Evolutionary conservation across 495 filamentous ascomycete species (phyloP).

Genomic region (Aspergillus ostianus): DNA sequence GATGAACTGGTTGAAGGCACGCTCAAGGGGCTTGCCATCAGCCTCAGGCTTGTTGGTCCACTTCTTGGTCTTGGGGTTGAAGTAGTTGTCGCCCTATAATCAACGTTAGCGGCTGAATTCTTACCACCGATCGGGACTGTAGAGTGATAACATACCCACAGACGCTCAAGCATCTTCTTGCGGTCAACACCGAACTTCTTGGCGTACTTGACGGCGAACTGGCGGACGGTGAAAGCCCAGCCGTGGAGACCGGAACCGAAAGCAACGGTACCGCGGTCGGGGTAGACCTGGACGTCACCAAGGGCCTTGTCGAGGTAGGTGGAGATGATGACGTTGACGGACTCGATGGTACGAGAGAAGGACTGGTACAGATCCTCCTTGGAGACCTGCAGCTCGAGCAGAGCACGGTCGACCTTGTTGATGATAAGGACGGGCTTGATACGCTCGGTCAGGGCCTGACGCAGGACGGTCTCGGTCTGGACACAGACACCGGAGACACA

Average conservation of each 20-base stretch:
- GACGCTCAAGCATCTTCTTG: slow-evolving; percentile 99
- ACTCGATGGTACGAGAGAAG: slow-evolving; percentile 98
- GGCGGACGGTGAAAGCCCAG: slow-evolving; percentile 99
- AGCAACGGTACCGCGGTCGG: slow-evolving; percentile 91
- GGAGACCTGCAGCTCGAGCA: slow-evolving; percentile 94
- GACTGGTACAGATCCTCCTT: slow-evolving; percentile 99
- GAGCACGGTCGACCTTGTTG: slow-evolving; percentile 99
- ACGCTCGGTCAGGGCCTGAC: slow-evolving; percentile 98
- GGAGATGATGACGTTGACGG: slow-evolving; percentile 98
- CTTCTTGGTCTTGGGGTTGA: slow-evolving; percentile 99
- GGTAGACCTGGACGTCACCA: slow-evolving; percentile 98
- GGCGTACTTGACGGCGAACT: slow-evolving; percentile 94
- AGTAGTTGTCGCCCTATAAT: slow-evolving; percentile 90
- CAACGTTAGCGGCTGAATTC: slow-evolving; percentile 16
- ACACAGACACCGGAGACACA: slow-evolving; percentile 98
- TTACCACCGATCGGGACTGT: background rate
- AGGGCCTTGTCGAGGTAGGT: slow-evolving; percentile 97
- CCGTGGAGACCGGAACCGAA: slow-evolving; percentile 99
- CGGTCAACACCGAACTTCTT: slow-evolving; percentile 99
- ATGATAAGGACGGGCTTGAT: slow-evolving; percentile 99
- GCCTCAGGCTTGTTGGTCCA: slow-evolving; percentile 82
- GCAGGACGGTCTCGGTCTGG: slow-evolving; percentile 99
- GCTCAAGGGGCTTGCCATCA: slow-evolving; percentile 87
- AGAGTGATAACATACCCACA: slow-evolving; percentile 68
- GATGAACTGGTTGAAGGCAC: slow-evolving; percentile 99